A percentile compares a stretch with the other conserved stretches of the same genome.
These are phyloP conservation scores for Baeospora myosura DNA, from an alignment of 1,284 basidiomycete genomes.

Conservation along the genomic window DNA sequence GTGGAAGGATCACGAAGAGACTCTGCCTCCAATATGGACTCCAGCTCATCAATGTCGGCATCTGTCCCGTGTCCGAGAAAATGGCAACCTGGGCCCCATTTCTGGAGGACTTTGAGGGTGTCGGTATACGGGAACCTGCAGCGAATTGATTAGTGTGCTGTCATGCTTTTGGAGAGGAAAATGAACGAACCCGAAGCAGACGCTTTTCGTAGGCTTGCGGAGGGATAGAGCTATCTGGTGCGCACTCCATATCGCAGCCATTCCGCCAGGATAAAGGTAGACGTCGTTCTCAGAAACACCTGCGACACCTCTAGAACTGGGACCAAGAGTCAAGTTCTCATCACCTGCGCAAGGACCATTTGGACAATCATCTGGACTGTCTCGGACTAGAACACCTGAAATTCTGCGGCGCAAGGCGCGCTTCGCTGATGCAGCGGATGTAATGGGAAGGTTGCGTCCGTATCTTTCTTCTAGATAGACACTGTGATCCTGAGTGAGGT, in stretches of 20 bases:
- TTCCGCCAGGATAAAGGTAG: conserved; percentile 81
- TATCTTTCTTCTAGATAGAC: conserved; percentile 90
- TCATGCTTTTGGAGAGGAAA: conserved; percentile 3
- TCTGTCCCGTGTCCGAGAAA: conserved; percentile 84
- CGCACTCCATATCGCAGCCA: conserved; percentile 90
- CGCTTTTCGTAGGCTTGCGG: conserved; percentile 64
- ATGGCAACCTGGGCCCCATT: conserved; percentile 94
- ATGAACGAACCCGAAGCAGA: conserved; percentile 76
- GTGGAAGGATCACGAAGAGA: conserved; percentile 31
- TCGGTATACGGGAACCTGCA: conserved; percentile 93
- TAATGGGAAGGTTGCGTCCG: conserved; percentile 83
- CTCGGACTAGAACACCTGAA: conserved; percentile 76
- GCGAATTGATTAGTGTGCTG: neutral
- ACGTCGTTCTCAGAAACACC: conserved; percentile 80
- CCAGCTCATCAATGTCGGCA: conserved; percentile 70
- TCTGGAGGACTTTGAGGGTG: conserved; percentile 92
- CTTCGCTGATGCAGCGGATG: conserved; percentile 74
- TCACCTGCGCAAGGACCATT: conserved; percentile 37
- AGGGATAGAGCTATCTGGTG: conserved; percentile 65
- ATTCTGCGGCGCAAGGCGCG: conserved; percentile 82
- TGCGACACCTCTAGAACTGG: conserved; percentile 53
- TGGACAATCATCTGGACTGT: conserved; percentile 33
- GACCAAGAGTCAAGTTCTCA: conserved; percentile 40
- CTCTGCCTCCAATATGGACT: conserved; percentile 52
- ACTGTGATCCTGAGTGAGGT: conserved; percentile 41